phyloP scores from a whole-genome alignment of 2,329 filamentous ascomycete species.

The Anthostomella pinea region DNA sequence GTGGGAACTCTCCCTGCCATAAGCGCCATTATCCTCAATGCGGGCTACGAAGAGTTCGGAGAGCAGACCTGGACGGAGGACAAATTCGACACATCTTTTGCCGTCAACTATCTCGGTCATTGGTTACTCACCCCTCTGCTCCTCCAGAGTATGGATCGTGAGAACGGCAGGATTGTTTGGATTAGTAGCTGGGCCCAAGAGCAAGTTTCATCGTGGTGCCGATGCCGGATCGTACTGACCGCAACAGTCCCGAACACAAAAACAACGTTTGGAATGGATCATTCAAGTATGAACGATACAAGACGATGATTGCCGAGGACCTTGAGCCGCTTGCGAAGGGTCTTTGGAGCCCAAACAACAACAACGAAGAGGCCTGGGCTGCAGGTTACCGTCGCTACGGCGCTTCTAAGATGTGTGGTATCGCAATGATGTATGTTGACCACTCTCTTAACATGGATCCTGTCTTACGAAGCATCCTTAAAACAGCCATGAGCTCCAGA shows the following conservation, averaged over 20 bases:
- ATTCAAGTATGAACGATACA: too few species aligned
- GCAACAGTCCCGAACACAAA: too few species aligned
- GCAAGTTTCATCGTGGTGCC: too few species aligned
- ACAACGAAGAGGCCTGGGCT: neutral
- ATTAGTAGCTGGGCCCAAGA: constrained; percentile 34
- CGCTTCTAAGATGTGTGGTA: constrained; percentile 13
- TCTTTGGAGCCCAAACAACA: constrained; percentile 7
- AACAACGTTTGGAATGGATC: too few species aligned
- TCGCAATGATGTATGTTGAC: constrained; percentile 7
- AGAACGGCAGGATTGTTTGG: constrained; percentile 30
- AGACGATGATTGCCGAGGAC: too few species aligned
- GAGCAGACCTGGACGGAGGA: constrained; percentile 31
- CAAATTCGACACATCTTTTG: constrained; percentile 33
- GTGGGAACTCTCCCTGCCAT: constrained; percentile 26
- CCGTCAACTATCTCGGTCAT: constrained; percentile 32
- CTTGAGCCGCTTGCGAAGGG: constrained; percentile 11
- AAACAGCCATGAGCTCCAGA: constrained; percentile 7
- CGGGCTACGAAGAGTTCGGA: constrained; percentile 22
- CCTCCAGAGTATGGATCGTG: constrained; percentile 34
- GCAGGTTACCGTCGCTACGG: constrained; percentile 15
- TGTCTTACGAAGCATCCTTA: neutral
- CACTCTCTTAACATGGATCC: neutral
- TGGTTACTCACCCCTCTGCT: constrained; percentile 33
- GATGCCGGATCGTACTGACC: too few species aligned
- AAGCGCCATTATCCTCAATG: constrained; percentile 22